Evolutionary conservation across 345 rosid species (phyloP), one percentile per base, ranked within the genome.

Genomic region (Syzygium aqueum): DNA sequence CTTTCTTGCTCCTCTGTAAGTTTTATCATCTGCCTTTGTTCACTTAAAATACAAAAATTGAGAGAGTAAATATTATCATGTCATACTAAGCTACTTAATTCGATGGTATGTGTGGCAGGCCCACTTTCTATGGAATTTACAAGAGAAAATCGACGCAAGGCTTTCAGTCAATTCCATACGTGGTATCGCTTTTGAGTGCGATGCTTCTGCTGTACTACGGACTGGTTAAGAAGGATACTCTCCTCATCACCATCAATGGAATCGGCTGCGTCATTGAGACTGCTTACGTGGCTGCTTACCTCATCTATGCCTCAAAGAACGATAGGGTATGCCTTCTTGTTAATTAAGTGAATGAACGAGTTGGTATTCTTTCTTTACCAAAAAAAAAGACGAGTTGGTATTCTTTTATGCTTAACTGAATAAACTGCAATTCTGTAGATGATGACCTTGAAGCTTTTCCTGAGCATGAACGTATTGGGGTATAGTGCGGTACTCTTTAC

Each of bases 151-250:
- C 98, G 8, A 89, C 96, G 2, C 95, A 93, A 90, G 97, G 96
- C 67, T 97, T 92, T 88, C 97, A 97, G 33, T 91, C 97, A 3
- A 86, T 96, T 53, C 99, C 99, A 8, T 97, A 97, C 40, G 92
- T 95, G 89, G 88, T 93, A 67, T 92, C 93, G 1, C 89, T 94
- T 19, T 90, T 95, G 86, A 97, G 99, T 88, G 96, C 98, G 2
- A 97, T 91, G 96, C 93, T 96, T 33, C 91, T 97, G 93, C 85
- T 97, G 40, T 97, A 94, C 92, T 97, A 97, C 27, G 98, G 97
- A 6, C 19, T 86, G 51, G 51, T 94, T 25, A 90, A 93, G 54
- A 86, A 87, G n/a, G 90, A 87, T 13, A 84, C 89, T 63, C 92
- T 95, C 67, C 94, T 97, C 87, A 91, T 94, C 87, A 92, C 93